These are phyloP conservation scores for Thielaviopsis euricoi DNA, from an alignment of 2,329 filamentous ascomycete genomes.

Conservation along the genomic window DNA sequence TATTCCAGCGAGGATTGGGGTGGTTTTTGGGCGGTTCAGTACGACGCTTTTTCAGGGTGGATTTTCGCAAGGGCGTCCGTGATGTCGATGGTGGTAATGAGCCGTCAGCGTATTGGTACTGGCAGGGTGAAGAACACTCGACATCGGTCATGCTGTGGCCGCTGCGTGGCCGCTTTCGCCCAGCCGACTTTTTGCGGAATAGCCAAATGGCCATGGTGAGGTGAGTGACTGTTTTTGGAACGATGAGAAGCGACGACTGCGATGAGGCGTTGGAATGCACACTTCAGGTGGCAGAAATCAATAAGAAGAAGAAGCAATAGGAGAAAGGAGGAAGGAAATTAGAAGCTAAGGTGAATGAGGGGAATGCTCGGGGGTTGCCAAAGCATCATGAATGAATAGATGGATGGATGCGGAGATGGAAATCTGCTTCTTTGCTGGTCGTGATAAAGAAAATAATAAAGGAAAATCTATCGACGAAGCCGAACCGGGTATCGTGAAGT, in stretches of 20 bases:
- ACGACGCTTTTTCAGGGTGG: conserved; percentile 24
- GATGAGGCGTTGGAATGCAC: background rate
- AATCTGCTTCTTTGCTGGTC: background rate
- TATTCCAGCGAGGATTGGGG: conserved; percentile 16
- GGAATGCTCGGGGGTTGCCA: background rate
- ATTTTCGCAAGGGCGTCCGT: conserved; percentile 13
- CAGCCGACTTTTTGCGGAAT: conserved; percentile 18
- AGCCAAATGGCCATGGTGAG: conserved; percentile 14
- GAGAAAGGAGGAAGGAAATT: background rate
- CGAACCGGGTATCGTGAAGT: background rate
- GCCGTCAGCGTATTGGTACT: conserved; percentile 22
- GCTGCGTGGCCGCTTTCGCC: conserved; percentile 40
- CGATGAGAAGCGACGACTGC: background rate
- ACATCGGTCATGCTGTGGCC: conserved; percentile 38
- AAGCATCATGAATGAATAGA: background rate
- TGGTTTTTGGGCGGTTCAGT: conserved; percentile 29
- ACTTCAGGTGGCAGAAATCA: background rate
- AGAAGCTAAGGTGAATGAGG: background rate
- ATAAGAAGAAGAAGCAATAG: background rate
- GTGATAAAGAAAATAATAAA: no score
- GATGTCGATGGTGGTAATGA: conserved; percentile 15
- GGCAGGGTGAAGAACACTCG: conserved; percentile 22
- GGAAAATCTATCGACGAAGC: background rate
- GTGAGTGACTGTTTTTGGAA: background rate
- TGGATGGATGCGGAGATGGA: background rate